phyloP scores from a whole-genome alignment of 352 stramenopile genomes.

The Globisporangium alternatum region DNA sequence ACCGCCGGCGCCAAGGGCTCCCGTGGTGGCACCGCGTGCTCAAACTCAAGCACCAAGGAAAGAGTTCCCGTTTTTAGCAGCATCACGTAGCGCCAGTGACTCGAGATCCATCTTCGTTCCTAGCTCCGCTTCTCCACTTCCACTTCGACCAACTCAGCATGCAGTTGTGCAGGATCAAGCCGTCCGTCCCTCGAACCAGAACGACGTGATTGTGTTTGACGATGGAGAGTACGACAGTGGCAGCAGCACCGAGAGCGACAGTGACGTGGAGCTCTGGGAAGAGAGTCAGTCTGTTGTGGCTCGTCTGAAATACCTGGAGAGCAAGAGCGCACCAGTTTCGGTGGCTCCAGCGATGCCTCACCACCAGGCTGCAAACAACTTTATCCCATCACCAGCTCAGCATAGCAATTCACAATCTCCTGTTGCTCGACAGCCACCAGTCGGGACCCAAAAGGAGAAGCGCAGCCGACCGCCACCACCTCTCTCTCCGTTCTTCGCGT shows the following conservation, averaged over 20 bases:
- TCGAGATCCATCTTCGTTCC: slow-evolving; percentile 9
- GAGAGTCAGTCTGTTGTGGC: slow-evolving; percentile 1
- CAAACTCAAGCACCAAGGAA: neutral
- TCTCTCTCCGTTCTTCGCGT: neutral
- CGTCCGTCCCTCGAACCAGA: neutral
- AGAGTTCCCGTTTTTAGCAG: slow-evolving; percentile 8
- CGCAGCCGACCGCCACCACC: neutral
- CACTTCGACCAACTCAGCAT: neutral
- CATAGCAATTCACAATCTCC: neutral
- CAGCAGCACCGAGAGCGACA: slow-evolving; percentile 17
- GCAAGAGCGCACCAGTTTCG: neutral
- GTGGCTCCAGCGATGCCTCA: neutral
- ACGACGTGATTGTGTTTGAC: slow-evolving; percentile 12
- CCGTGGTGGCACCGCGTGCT: neutral
- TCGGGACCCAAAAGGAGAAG: neutral
- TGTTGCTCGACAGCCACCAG: neutral
- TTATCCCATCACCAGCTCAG: neutral
- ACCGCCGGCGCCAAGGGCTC: neutral
- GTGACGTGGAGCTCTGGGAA: slow-evolving; percentile 3
- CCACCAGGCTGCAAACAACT: neutral
- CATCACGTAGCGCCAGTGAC: neutral
- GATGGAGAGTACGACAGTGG: slow-evolving; percentile 3
- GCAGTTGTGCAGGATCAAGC: neutral
- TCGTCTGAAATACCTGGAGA: slow-evolving; percentile 9
- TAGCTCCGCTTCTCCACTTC: neutral